phyloP scores from a whole-genome alignment of 1,284 basidiomycete genomes.

The Sporisorium graminicola region DNA sequence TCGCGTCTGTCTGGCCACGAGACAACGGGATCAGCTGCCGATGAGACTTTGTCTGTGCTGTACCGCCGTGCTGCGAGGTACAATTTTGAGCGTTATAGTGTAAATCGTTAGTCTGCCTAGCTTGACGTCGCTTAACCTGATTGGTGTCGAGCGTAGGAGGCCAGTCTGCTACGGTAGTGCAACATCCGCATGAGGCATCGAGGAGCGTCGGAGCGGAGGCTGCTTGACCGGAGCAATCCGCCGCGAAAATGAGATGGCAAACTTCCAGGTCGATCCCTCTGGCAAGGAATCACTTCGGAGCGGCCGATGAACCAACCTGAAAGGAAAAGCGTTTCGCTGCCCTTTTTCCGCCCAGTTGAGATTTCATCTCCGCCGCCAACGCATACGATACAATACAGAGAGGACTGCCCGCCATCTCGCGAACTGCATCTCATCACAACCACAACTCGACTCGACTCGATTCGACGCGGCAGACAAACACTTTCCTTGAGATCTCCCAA shows the following conservation, averaged over 20 bases:
- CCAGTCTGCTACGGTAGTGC: not conserved
- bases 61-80: no score
- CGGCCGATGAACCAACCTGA: constrained; percentile 4
- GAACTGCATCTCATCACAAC: not conserved
- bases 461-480: no score
- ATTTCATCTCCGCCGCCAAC: constrained; percentile 2
- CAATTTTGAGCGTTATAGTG: no score
- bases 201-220: not conserved
- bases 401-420: not conserved
- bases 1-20: not conserved
- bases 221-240: not conserved
- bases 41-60: not conserved
- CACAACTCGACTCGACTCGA: not conserved
- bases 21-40: no score
- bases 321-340: not conserved
- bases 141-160: not conserved
- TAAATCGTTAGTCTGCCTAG: no score
- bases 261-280: no score
- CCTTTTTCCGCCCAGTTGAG: not conserved
- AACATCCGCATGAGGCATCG: not conserved
- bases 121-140: not conserved
- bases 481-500: no score
- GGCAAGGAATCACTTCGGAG: constrained; percentile 7
- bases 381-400: not conserved
- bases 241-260: not conserved